These are phyloP conservation scores for Oryza nivara DNA, from an alignment of 176 grass and related monocot species.

Conservation along the genomic window DNA sequence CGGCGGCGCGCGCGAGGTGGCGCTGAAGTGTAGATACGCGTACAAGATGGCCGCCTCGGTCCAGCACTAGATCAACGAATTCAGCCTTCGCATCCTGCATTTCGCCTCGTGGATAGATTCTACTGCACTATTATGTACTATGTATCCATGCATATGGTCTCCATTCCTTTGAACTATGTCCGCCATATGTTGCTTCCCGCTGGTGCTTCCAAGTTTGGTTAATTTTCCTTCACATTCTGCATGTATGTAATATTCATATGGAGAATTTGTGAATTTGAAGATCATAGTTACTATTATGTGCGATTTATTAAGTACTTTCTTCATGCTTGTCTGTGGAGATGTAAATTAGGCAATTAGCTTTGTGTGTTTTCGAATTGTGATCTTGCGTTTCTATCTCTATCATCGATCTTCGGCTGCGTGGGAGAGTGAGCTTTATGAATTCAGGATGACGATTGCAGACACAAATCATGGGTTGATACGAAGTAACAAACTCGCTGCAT, in stretches of 20 bases:
- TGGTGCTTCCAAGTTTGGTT: constrained; percentile 2
- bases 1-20: neutral
- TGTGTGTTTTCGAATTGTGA: no score
- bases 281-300: neutral
- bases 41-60: constrained; percentile 4
- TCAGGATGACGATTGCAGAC: no score
- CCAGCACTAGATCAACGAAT: neutral
- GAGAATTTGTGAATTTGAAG: constrained; percentile 7
- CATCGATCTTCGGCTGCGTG: no score
- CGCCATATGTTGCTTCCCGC: constrained; percentile 1
- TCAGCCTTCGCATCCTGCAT: neutral
- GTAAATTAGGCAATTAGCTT: neutral
- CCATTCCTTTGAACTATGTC: neutral
- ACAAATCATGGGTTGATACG: no score
- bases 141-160: neutral
- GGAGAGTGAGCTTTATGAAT: no score
- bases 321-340: neutral
- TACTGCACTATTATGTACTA: constrained; percentile 4
- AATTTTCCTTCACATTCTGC: constrained; percentile 3
- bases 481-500: no score
- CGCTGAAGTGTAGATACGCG: constrained; percentile 49
- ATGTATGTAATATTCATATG: constrained; percentile 34
- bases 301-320: neutral
- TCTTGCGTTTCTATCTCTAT: no score
- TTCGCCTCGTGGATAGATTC: constrained; percentile 14